These are phyloP conservation scores for Monilinia vaccinii-corymbosi DNA, from an alignment of 2,329 filamentous ascomycete genomes.

Conservation along the genomic window DNA sequence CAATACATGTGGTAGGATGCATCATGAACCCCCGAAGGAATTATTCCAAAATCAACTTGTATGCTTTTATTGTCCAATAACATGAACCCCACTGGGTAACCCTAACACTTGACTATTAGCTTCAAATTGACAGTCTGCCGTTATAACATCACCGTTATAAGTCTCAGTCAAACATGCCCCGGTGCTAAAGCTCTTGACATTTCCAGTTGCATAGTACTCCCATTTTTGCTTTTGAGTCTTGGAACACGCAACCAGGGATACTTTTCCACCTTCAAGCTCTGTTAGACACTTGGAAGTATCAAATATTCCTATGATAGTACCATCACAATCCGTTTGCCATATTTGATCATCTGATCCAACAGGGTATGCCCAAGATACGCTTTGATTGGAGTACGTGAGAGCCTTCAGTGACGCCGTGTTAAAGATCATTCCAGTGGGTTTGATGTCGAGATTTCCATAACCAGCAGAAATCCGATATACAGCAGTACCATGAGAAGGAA, in stretches of 20 bases:
- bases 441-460: conserved; percentile 15
- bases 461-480: conserved; percentile 35
- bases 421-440: conserved; percentile 40
- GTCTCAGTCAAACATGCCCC: conserved; percentile 34
- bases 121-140: conserved; percentile 31
- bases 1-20: neutral
- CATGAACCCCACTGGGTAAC: conserved; percentile 36
- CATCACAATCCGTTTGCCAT: conserved; percentile 32
- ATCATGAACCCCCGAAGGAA: neutral
- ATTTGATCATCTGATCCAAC: conserved; percentile 34
- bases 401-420: conserved; percentile 38
- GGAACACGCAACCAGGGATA: conserved; percentile 29
- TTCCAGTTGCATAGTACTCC: conserved; percentile 37
- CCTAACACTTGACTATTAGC: conserved; percentile 38
- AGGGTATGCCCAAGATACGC: conserved; percentile 32
- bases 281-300: conserved; percentile 32
- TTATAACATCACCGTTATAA: conserved; percentile 20
- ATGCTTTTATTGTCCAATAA: conserved; percentile 4
- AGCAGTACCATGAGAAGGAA: conserved; percentile 28
- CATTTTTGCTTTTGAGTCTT: conserved; percentile 32
- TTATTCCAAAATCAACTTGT: neutral
- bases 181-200: conserved; percentile 31
- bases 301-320: conserved; percentile 33
- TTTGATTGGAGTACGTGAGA: conserved; percentile 27
- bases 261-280: conserved; percentile 27